Evolutionary conservation across 108 stramenopile genomes (phyloP), one percentile per base, ranked within the genome.

Genomic region (Nitzschia inconspicua): DNA sequence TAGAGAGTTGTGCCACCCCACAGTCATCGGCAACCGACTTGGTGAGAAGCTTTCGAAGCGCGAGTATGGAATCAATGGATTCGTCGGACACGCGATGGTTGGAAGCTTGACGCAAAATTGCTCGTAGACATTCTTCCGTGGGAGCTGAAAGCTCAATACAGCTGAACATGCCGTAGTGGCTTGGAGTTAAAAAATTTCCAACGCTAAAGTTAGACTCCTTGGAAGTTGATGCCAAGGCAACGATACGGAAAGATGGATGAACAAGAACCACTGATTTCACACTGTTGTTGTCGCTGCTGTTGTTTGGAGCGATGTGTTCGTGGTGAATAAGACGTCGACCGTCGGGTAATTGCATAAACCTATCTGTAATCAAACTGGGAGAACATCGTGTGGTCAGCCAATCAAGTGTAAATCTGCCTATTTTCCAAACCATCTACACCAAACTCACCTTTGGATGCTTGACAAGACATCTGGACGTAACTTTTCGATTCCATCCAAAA

Each of bases 401-500:
- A n/a, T n/a, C n/a, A n/a, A n/a, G n/a, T n/a, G n/a, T n/a, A n/a
- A n/a, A n/a, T n/a, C n/a, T n/a, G n/a, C n/a, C n/a, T n/a, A n/a
- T n/a, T n/a, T n/a, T n/a, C n/a, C n/a, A n/a, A n/a, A n/a, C n/a
- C n/a, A n/a, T n/a, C n/a, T n/a, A n/a, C n/a, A n/a, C n/a, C n/a
- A n/a, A n/a, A n/a, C n/a, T n/a, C n/a, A n/a, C n/a, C n/a, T 36
- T 16, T 72, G 71, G 39, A 89, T 70, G 11, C 82, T 68, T n/a
- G 82, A 42, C 52, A 93, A 63, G 2, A 75, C 69, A 67, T 86
- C 91, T 23, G 71, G 27, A 2, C 75, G 71, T 25, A 91, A 60
- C 41, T 85, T 89, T 19, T 96, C 88, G 19, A 89, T 65, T 11
- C 91, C 92, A 75, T 96, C 96, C 25, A 96, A 63, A 34, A 92